Evolutionary conservation across 1,139 yeast species (phyloP).

Genomic region (Lodderomyces metapsilosis): DNA sequence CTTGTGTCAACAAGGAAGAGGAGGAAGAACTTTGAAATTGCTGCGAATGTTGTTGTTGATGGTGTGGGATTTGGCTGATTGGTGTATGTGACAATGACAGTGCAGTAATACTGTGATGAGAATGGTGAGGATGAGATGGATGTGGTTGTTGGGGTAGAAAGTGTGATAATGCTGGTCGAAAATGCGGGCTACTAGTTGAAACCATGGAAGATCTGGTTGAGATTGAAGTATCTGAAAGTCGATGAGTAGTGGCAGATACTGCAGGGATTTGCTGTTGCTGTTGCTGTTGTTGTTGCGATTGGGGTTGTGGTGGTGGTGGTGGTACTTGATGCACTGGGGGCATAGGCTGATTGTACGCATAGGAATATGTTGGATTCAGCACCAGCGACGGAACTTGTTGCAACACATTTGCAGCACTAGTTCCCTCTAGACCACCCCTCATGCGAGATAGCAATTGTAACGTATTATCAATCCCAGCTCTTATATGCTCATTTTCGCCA

Average conservation of each 20-base stretch:
- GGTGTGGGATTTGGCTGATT: neutral
- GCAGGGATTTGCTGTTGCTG: neutral
- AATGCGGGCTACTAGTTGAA: neutral
- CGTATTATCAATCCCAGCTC: constrained; percentile 19
- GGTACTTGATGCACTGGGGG: no score
- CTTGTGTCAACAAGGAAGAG: neutral
- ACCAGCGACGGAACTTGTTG: no score
- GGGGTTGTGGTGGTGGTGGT: neutral
- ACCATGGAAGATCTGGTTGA: neutral
- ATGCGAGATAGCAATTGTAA: constrained; percentile 18
- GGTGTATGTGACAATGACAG: neutral
- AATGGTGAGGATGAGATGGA: constrained; percentile 3
- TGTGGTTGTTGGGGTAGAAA: constrained; percentile 3
- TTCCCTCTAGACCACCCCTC: no score
- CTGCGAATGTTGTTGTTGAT: neutral
- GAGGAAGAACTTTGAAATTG: neutral
- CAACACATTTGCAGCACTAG: no score
- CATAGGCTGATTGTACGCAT: no score
- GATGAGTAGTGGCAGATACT: neutral
- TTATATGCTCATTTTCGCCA: constrained; percentile 15
- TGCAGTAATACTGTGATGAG: neutral
- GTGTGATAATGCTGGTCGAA: neutral
- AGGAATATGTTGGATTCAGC: no score
- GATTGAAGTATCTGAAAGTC: neutral
- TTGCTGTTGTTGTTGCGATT: no score